Base-by-base conservation (phyloP, 31 red algal species). In the Odonthalia washingtoniensis region DNA sequence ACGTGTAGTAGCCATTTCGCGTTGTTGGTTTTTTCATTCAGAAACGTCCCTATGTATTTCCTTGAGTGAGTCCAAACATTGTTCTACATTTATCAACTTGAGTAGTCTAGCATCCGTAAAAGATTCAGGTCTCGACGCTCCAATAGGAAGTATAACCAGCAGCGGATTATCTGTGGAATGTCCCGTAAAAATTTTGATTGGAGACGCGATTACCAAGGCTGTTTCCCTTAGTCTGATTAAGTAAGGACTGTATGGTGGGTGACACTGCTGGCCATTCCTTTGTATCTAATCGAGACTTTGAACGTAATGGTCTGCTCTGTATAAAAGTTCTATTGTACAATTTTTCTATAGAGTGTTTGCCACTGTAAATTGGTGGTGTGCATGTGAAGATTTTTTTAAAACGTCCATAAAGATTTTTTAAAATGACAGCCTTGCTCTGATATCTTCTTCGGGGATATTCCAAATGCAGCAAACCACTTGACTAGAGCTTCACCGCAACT, bases 301-400 rank as follows among this genome's bases (percentile, higher is more conserved):
- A 90, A 2, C 76, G 32, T 5, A 83, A 70, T 41, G 88, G 69
- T n/a, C 88, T 31, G 14, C 78, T 83, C 76, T 57, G 43, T 72
- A 78, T 37, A 90, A 44, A 5, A 78, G 49, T 52, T 90, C 88
- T 0, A 90, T 80, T 34, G 88, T 83, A 12, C 63, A 69, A 69
- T 90, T 90, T 0, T 45, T 77, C 88, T 49, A 57, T 2, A 72
- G 79, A 42, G 72, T 69, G 31, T 72, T 12, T 33, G 84, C 33
- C 0, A 66, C 64, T 32, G 84, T 87, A 73, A 87, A 87, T 46
- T 87, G 46, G 43, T 87, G 73, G 0, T 31, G 64, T 26, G 57
- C 14, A 73, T 82, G 53, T 21, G 41, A 26, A 12, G 12, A 14
- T 16, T 38, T 14, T 17, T 70, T 82, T 0, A 82, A 72, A 16